These are phyloP conservation scores for Bauhinia variegata DNA, from an alignment of 306 rosid species.

Conservation along the genomic window DNA sequence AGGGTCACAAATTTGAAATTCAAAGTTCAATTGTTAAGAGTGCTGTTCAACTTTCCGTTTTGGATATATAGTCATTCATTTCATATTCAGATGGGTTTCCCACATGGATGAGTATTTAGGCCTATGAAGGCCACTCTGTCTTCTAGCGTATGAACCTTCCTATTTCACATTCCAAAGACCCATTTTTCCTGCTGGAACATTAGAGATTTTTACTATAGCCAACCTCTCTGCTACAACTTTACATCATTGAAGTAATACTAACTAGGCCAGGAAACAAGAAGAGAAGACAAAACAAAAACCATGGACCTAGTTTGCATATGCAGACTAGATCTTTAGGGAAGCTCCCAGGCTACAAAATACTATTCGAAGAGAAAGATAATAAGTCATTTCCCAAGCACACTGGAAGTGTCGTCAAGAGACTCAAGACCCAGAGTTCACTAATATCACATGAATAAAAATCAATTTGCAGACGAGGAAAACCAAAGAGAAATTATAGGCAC, in stretches of 20 bases:
- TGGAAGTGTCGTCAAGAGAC: not conserved
- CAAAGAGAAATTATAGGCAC: not conserved
- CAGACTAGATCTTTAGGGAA: too few relatives aligned
- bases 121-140: too few relatives aligned
- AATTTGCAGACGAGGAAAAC: too few relatives aligned
- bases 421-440: too few relatives aligned
- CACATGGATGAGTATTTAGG: not conserved
- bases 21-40: conserved; percentile 25
- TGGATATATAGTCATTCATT: conserved; percentile 2
- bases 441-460: too few relatives aligned
- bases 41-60: conserved; percentile 7
- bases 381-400: not conserved
- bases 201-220: not conserved
- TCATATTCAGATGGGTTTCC: not conserved
- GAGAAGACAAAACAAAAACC: too few relatives aligned
- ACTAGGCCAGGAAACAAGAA: too few relatives aligned
- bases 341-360: too few relatives aligned
- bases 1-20: conserved; percentile 3
- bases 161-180: not conserved
- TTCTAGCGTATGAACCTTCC: not conserved
- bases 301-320: too few relatives aligned
- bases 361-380: too few relatives aligned
- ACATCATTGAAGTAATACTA: too few relatives aligned
- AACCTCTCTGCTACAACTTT: not conserved
- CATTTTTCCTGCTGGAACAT: not conserved